Percentiles rank a stretch among this genome's conserved stretches.
These are phyloP conservation scores for Calocera cornea DNA, from an alignment of 768 basidiomycete genomes.

Conservation along the genomic window DNA sequence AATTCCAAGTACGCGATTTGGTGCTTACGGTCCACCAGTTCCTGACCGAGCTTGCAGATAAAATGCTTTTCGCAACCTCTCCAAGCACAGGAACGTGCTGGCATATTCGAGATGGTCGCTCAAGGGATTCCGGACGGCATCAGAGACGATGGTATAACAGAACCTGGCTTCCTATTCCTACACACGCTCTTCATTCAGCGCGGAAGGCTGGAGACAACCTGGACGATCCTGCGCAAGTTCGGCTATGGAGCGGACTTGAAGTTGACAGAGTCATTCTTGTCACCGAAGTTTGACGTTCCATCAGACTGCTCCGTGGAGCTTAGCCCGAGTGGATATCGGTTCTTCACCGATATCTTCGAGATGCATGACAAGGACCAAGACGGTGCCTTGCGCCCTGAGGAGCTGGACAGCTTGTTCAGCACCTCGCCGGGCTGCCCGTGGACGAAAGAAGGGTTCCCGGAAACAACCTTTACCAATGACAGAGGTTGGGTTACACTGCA, in stretches of 20 bases:
- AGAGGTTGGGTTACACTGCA: slow-evolving; percentile 86
- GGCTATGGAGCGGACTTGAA: slow-evolving; percentile 92
- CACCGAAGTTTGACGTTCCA: slow-evolving; percentile 91
- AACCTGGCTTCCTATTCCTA: slow-evolving; percentile 83
- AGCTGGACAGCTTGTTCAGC: slow-evolving; percentile 79
- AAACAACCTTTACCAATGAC: slow-evolving; percentile 77
- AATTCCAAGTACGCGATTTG: slow-evolving; percentile 64
- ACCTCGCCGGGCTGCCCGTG: slow-evolving; percentile 98
- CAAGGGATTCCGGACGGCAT: slow-evolving; percentile 65
- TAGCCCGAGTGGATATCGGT: slow-evolving; percentile 86
- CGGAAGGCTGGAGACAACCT: slow-evolving; percentile 90
- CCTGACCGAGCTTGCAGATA: slow-evolving; percentile 35
- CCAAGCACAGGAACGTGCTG: slow-evolving; percentile 85
- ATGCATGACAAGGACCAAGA: slow-evolving; percentile 97
- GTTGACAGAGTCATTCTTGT: slow-evolving; percentile 73
- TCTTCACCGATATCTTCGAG: slow-evolving; percentile 94
- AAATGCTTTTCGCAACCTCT: slow-evolving; percentile 93
- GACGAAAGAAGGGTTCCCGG: slow-evolving; percentile 79
- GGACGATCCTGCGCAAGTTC: slow-evolving; percentile 89
- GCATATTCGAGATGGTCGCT: slow-evolving; percentile 85
- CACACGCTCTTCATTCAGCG: slow-evolving; percentile 95
- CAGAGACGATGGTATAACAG: slow-evolving; percentile 62
- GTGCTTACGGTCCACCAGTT: neutral
- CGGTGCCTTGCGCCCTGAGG: slow-evolving; percentile 70
- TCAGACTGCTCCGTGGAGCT: slow-evolving; percentile 91